Evolutionary conservation across 192 early-diverging fungal genomes (phyloP), one percentile per base, ranked within the genome.

Genomic region (Oehlia diaphana): DNA sequence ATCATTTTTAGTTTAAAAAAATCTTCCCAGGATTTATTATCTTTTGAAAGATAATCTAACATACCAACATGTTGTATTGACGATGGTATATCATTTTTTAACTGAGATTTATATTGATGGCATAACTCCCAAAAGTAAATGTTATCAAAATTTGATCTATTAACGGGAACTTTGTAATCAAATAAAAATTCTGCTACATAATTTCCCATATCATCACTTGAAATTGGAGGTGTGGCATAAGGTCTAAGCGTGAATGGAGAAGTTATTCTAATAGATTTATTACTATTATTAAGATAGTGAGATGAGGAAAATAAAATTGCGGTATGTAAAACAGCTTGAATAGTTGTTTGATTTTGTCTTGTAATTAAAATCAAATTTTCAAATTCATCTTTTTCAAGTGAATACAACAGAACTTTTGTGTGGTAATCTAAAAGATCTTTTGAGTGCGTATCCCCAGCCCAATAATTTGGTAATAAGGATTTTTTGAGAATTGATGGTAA

Each of bases 311-410:
- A 58, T 28, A 73, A 13, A 53, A 58, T 47, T 9, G 72, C 72
- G 21, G 72, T 73, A 73, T 73, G 42, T 19, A 73, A 16, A 50
- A 73, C 28, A 6, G 72, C 42, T 50, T 73, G 44, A 53, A 73
- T 9, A 14, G 72, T 50, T 13, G 72, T 73, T 26, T 26, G 23
- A 33, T 49, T n/a, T 8, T 47, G 10, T 73, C 58, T 73, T 31
- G 44, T 26, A 6, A 26, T 19, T 9, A 12, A 23, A 16, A 23
- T 73, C 23, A 73, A 12, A 5, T 47, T 53, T 0, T 26, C 31
- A 47, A 50, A 44, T 26, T 73, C 42, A 21, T 50, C 47, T 73
- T 16, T 10, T 14, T 13, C 21, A 23, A 73, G 14, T 12, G 72
- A 73, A 53, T 28, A n/a, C 6, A 73, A 31, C 23, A 58, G 44